A percentile compares a stretch with the other conserved stretches of the same genome.
Conservation (phyloP, 2,329 filamentous ascomycete genomes). For the Penicillium fuscoglaucum region DNA sequence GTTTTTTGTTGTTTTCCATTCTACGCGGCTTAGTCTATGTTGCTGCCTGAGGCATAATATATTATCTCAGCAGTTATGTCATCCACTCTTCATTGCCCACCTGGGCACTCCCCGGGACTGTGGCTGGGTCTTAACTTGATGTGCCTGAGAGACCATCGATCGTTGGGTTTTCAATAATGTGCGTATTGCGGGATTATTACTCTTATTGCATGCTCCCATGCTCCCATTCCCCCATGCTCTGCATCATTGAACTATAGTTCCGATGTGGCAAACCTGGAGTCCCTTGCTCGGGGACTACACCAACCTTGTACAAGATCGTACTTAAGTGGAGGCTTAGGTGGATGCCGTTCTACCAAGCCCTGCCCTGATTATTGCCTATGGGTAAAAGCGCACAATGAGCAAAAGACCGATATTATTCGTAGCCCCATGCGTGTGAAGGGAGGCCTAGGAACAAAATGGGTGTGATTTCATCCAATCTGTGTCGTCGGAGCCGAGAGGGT, state of each 20-base stretch:
- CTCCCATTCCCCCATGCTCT: background rate
- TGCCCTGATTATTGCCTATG: background rate
- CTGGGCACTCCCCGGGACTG: background rate
- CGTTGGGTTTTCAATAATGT: conserved; percentile 2
- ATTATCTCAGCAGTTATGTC: conserved; percentile 5
- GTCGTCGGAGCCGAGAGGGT: conserved; percentile 8
- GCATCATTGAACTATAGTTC: background rate
- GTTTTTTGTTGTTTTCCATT: background rate
- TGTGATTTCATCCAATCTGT: background rate
- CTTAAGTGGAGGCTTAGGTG: background rate
- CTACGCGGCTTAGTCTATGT: background rate
- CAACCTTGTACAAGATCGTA: background rate
- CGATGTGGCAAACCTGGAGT: background rate
- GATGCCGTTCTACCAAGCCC: background rate
- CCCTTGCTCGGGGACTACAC: conserved; percentile 1
- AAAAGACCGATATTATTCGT: background rate
- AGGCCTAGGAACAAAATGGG: background rate
- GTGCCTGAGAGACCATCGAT: conserved; percentile 1
- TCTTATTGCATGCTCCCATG: background rate
- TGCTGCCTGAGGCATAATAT: background rate
- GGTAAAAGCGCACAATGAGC: background rate
- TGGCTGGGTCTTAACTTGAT: background rate
- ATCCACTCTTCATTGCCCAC: background rate
- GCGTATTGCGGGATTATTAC: background rate
- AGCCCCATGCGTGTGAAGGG: background rate